Conservation (phyloP, 495 filamentous ascomycete species). For the Xanthoparmelia taractica region DNA sequence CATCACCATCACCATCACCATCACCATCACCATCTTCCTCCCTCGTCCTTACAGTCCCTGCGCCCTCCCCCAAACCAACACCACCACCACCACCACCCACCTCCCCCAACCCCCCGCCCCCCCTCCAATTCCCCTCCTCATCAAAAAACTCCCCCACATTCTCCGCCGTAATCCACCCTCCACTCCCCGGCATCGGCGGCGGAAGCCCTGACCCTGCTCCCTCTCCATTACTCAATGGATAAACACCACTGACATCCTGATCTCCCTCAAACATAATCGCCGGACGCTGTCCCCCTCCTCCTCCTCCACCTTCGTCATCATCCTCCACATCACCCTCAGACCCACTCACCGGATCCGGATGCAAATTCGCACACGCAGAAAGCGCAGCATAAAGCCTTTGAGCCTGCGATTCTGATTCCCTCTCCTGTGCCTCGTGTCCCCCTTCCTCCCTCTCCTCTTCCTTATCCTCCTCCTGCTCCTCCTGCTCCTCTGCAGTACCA, state of each 20-base stretch:
- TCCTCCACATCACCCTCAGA: constrained; percentile 47
- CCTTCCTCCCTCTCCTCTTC: neutral
- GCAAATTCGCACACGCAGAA: constrained; percentile 77
- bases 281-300: constrained; percentile 28
- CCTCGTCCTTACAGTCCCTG: constrained; percentile 33
- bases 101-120: constrained; percentile 32
- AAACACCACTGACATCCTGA: constrained; percentile 28
- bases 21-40: constrained; percentile 32
- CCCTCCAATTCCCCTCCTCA: constrained; percentile 55
- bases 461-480: no score
- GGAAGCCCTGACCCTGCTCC: constrained; percentile 50
- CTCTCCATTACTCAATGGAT: constrained; percentile 32
- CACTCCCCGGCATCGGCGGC: constrained; percentile 73
- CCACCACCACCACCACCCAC: constrained; percentile 41
- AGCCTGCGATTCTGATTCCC: constrained; percentile 27
- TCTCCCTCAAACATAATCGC: constrained; percentile 52
- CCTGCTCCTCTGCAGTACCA: neutral
- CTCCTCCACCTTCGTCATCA: constrained; percentile 38
- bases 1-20: constrained; percentile 19
- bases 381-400: constrained; percentile 67
- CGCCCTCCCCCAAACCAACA: constrained; percentile 48
- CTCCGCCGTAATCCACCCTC: constrained; percentile 93
- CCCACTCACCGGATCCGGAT: constrained; percentile 65
- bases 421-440: constrained; percentile 16
- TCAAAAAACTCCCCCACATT: constrained; percentile 79